Conservation (phyloP, 106 monocot species). For the Hemerocallis citrina region DNA sequence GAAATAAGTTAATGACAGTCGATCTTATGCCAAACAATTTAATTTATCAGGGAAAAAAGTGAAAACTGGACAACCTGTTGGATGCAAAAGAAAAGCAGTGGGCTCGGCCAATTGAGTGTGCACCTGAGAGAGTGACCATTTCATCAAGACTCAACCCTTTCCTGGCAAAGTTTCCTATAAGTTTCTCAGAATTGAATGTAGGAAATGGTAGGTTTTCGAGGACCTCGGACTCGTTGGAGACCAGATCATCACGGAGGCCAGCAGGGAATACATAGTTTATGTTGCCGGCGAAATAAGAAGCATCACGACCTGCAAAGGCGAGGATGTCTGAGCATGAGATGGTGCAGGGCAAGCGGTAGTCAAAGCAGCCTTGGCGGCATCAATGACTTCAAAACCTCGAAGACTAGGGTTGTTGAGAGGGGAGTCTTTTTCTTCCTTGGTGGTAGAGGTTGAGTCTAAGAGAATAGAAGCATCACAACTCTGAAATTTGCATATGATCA, state of each 20-base stretch:
- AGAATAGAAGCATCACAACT: constrained; percentile 51
- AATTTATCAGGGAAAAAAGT: no score
- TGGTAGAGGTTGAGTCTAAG: constrained; percentile 23
- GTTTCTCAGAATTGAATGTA: constrained; percentile 3
- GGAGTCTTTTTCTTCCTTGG: constrained; percentile 30
- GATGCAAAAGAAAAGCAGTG: constrained; percentile 32
- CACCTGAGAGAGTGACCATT: constrained; percentile 42
- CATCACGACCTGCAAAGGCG: constrained; percentile 49
- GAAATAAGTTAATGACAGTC: no score
- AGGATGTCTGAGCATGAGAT: constrained; percentile 56
- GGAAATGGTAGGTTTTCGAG: constrained; percentile 22
- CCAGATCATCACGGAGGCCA: constrained; percentile 34
- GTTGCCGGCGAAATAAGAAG: constrained; percentile 18
- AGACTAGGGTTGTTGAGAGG: constrained; percentile 43
- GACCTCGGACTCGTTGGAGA: constrained; percentile 18
- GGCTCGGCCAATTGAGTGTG: constrained; percentile 32
- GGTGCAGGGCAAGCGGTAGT: constrained; percentile 23
- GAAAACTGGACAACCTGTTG: constrained; percentile 30
- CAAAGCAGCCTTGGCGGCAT: constrained; percentile 40
- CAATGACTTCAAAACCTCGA: constrained; percentile 46
- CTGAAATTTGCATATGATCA: no score
- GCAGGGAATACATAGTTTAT: constrained; percentile 29
- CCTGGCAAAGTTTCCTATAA: constrained; percentile 19
- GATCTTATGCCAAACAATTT: no score
- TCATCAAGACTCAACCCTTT: constrained; percentile 35